A percentile compares a stretch with the other conserved stretches of the same genome.
Evolutionary conservation across 169 alveolate species (phyloP).

Genomic region (Ichthyophthirius multifiliis): DNA sequence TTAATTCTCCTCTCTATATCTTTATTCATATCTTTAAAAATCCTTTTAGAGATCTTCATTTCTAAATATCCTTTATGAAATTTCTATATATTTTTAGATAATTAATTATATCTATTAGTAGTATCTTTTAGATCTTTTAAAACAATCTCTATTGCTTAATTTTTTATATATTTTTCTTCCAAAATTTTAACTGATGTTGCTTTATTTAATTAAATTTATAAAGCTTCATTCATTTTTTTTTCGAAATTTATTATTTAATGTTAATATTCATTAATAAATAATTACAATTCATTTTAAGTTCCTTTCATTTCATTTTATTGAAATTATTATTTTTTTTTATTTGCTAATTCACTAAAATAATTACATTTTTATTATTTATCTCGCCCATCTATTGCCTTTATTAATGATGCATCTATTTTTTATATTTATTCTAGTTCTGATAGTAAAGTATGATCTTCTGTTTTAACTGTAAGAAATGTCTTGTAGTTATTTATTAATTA

Average conservation of each 20-base stretch:
- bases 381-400: no score
- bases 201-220: background rate
- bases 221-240: background rate
- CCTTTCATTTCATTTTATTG: background rate
- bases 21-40: background rate
- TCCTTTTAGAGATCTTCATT: background rate
- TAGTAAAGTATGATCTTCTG: no score
- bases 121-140: background rate
- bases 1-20: background rate
- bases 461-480: no score
- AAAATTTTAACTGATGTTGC: background rate
- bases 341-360: no score
- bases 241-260: background rate
- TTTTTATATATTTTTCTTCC: background rate
- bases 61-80: constrained; percentile 6
- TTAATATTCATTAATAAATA: background rate
- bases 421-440: no score
- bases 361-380: no score
- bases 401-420: no score
- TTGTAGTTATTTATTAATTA: no score
- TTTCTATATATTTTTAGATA: background rate
- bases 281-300: background rate
- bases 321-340: no score
- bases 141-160: background rate
- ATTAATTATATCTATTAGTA: background rate